Evolutionary conservation across 2,329 filamentous ascomycete genomes (phyloP).

Genomic region (Dactylellina parvicollis): DNA sequence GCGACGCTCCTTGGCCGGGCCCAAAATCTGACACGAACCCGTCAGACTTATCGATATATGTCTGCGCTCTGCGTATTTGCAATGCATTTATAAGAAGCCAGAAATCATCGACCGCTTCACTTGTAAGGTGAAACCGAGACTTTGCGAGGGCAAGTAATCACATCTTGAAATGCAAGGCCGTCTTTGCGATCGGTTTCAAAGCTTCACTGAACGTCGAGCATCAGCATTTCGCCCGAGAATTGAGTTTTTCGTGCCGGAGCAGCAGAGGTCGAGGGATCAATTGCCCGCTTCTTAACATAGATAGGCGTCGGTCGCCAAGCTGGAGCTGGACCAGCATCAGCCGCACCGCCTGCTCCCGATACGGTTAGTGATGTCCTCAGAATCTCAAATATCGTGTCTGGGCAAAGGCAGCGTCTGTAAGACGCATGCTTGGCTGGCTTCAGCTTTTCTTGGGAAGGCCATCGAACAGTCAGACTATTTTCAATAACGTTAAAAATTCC

Average conservation of each 20-base stretch:
- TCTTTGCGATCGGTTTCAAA: no score
- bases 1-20: constrained; percentile 39
- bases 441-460: constrained; percentile 49
- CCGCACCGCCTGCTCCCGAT: constrained; percentile 51
- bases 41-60: constrained; percentile 48
- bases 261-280: constrained; percentile 33
- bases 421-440: constrained; percentile 45
- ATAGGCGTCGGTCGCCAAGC: constrained; percentile 40
- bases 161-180: no score
- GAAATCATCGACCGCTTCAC: no score
- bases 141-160: no score
- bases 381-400: constrained; percentile 48
- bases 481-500: constrained; percentile 53
- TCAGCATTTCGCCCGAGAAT: no score
- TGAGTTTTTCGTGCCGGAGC: background rate
- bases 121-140: no score
- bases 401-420: constrained; percentile 27
- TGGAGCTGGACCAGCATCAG: constrained; percentile 37
- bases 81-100: background rate
- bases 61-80: constrained; percentile 8
- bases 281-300: constrained; percentile 31
- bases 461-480: constrained; percentile 30
- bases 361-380: constrained; percentile 45
- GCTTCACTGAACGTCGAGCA: no score
- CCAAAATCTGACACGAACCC: constrained; percentile 54